phyloP scores from a whole-genome alignment of 345 rosid species.

The Salix purpurea region DNA sequence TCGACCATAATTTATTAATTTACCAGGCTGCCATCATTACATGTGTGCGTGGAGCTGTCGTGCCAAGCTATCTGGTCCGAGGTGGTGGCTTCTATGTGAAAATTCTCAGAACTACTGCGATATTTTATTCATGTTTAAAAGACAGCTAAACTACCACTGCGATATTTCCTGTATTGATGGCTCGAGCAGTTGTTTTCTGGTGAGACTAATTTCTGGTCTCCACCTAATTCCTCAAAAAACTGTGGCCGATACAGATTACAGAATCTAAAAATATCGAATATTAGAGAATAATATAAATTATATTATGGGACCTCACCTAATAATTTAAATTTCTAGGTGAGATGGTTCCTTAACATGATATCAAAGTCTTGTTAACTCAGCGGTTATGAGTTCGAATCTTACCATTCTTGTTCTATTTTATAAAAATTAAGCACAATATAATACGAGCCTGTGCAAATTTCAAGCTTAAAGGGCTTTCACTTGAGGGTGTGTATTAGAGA shows the following conservation, averaged over 20 bases:
- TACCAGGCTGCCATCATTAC: not conserved
- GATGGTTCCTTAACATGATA: too few relatives aligned
- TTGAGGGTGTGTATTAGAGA: too few relatives aligned
- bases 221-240: not conserved
- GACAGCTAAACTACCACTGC: not conserved
- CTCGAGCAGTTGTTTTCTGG: not conserved
- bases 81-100: conserved; percentile 23
- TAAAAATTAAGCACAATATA: too few relatives aligned
- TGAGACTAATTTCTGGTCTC: not conserved
- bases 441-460: too few relatives aligned
- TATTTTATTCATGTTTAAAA: not conserved
- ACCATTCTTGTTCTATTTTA: too few relatives aligned
- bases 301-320: fast-evolving
- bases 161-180: not conserved
- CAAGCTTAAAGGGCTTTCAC: too few relatives aligned
- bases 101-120: conserved; percentile 1
- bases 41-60: conserved; percentile 6
- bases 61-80: conserved; percentile 14
- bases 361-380: too few relatives aligned
- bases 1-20: too few relatives aligned
- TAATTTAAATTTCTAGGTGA: too few relatives aligned
- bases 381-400: too few relatives aligned
- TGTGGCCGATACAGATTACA: not conserved
- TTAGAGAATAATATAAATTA: too few relatives aligned
- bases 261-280: not conserved